A percentile compares a stretch with the other conserved stretches of the same genome.
These are phyloP conservation scores for Emmonsia crescens DNA, from an alignment of 2,329 filamentous ascomycete species.

Conservation along the genomic window DNA sequence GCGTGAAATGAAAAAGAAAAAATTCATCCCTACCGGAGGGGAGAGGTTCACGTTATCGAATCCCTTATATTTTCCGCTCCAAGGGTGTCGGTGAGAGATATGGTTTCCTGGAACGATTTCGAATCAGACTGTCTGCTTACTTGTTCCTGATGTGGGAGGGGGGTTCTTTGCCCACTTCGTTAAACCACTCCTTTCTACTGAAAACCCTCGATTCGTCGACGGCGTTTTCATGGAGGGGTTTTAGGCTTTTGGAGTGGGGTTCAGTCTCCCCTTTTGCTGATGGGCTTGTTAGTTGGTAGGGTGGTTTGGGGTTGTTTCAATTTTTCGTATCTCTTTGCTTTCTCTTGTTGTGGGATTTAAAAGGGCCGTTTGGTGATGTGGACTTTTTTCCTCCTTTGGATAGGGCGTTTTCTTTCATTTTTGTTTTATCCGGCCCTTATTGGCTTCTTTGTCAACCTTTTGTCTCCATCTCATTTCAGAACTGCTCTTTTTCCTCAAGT, in stretches of 20 bases:
- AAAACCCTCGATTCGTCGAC: slow-evolving; percentile 4
- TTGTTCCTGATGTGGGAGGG: neutral
- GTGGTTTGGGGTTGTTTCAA: neutral
- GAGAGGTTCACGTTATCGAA: neutral
- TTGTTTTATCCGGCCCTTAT: neutral
- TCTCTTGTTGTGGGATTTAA: neutral
- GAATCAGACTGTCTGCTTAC: neutral
- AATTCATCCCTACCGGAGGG: neutral
- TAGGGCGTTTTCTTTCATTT: neutral
- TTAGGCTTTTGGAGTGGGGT: neutral
- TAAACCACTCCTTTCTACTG: slow-evolving; percentile 5
- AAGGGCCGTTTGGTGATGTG: neutral
- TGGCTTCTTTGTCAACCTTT: slow-evolving; percentile 17
- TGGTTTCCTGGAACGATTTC: neutral
- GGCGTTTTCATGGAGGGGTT: slow-evolving; percentile 9
- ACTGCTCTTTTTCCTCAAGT: slow-evolving; percentile 39
- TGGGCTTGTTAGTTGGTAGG: neutral
- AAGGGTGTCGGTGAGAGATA: neutral
- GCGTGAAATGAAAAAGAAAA: slow-evolving; percentile 7
- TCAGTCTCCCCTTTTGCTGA: neutral
- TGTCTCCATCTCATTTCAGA: slow-evolving; percentile 44
- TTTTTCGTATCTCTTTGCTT: neutral
- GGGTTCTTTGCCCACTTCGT: neutral
- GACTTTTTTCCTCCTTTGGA: neutral
- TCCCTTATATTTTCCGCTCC: neutral